Percentiles rank a stretch among this genome's conserved stretches.
Evolutionary conservation across 331 rosid species (phyloP).

Genomic region (Arachis monticola): DNA sequence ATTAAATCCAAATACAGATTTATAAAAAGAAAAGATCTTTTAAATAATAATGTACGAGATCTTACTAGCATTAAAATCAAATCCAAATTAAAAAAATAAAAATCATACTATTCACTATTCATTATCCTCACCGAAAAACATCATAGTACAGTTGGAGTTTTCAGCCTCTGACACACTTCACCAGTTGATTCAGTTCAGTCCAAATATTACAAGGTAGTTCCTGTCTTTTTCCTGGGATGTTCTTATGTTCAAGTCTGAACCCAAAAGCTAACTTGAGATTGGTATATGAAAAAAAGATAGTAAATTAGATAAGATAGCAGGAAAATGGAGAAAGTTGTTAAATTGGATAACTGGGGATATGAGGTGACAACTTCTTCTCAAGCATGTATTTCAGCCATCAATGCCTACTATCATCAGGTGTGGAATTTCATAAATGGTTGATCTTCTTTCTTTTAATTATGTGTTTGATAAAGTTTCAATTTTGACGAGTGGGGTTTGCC

Average conservation of each 20-base stretch:
- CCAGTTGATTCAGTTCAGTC: too few relatives aligned
- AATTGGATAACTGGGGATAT: slow-evolving; percentile 35
- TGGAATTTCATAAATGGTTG: not conserved
- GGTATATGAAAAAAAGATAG: not conserved
- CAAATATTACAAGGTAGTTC: not conserved
- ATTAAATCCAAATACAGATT: too few relatives aligned
- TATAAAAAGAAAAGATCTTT: too few relatives aligned
- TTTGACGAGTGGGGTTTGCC: not conserved
- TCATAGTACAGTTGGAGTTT: too few relatives aligned
- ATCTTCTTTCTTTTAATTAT: not conserved
- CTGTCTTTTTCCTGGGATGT: not conserved
- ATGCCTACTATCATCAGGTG: slow-evolving; percentile 35
- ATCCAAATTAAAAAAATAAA: not conserved
- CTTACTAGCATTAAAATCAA: not conserved
- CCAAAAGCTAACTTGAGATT: not conserved
- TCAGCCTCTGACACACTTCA: too few relatives aligned
- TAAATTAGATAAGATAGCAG: not conserved
- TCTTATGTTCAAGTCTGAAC: not conserved
- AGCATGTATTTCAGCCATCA: slow-evolving; percentile 31
- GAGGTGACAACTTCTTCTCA: slow-evolving; percentile 33
- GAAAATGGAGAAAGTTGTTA: slow-evolving; percentile 24
- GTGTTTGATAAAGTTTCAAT: not conserved
- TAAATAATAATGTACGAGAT: not conserved
- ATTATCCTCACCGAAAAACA: not conserved
- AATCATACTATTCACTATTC: not conserved